Percentiles rank a stretch among this genome's conserved stretches.
Conservation (phyloP, 257 asterid genomes). For the Capsicum rhomboideum region DNA sequence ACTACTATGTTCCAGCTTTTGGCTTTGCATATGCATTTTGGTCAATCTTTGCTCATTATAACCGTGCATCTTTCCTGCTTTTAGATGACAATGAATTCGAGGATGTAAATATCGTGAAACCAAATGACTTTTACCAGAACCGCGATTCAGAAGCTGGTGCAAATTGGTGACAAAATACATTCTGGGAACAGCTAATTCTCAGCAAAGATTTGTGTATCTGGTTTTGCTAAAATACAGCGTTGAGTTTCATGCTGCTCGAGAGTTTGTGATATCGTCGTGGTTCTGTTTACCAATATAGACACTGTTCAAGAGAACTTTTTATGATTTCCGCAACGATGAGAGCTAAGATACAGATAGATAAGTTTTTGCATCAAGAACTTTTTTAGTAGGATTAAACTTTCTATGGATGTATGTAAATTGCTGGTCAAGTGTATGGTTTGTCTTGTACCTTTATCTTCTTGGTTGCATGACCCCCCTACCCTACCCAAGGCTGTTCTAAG, state of each 20-base stretch:
- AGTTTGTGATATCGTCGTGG: not conserved
- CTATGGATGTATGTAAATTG: not conserved
- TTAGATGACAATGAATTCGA: conserved; percentile 66
- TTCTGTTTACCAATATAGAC: not conserved
- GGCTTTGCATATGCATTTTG: not conserved
- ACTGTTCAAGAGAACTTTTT: not conserved
- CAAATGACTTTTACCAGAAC: conserved; percentile 40
- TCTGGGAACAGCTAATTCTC: not conserved
- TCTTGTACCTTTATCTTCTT: not conserved
- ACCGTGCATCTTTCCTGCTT: not conserved
- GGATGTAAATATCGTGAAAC: conserved; percentile 51
- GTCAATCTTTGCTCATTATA: not conserved
- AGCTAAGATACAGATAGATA: not conserved
- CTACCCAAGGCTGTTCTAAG: not conserved
- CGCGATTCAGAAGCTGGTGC: conserved; percentile 46
- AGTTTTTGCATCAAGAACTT: not conserved
- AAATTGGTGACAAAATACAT: conserved; percentile 19
- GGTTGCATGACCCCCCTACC: not conserved
- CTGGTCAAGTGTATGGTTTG: not conserved
- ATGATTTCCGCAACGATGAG: not conserved
- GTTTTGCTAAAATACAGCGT: not conserved
- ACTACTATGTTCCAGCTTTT: not conserved
- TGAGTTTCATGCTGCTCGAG: not conserved
- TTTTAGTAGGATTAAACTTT: not conserved
- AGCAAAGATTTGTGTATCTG: not conserved